phyloP scores from a whole-genome alignment of 83 land plant genomes.

The Larix sibirica region DNA sequence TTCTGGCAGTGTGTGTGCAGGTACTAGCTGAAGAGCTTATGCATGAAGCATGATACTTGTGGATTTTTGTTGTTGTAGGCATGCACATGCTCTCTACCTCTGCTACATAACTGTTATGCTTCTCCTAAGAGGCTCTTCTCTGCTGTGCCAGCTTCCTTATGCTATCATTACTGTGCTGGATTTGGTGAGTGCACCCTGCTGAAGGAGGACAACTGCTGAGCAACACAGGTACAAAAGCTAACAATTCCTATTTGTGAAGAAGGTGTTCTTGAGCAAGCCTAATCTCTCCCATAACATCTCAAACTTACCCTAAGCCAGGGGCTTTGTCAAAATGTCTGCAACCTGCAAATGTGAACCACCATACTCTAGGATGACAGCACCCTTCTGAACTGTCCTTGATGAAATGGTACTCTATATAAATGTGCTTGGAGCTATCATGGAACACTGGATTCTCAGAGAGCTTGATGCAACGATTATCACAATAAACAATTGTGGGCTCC shows the following conservation, averaged over 20 bases:
- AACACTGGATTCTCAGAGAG: background rate
- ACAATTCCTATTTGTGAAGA: no score
- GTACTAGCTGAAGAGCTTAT: constrained; percentile 75
- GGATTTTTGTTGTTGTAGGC: constrained; percentile 45
- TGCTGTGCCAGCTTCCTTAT: no score
- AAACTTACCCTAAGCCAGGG: no score
- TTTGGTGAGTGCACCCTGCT: no score
- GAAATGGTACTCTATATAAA: background rate
- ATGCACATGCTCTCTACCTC: no score
- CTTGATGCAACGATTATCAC: background rate
- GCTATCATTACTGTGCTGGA: no score
- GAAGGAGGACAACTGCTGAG: no score
- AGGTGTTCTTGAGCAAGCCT: no score
- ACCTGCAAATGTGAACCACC: background rate
- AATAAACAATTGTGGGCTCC: background rate
- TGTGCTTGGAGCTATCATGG: background rate
- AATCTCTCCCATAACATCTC: no score
- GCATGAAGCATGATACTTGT: constrained; percentile 85
- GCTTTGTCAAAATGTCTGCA: background rate
- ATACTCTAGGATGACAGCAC: background rate
- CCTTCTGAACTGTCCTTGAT: background rate
- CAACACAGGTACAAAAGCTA: no score
- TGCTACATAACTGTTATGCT: no score
- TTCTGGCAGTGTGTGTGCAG: constrained; percentile 84
- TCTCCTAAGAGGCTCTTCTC: no score